Evolutionary conservation across 139 green algal species (phyloP), one percentile per base, ranked within the genome.

Genomic region (Chlorella sp.): DNA sequence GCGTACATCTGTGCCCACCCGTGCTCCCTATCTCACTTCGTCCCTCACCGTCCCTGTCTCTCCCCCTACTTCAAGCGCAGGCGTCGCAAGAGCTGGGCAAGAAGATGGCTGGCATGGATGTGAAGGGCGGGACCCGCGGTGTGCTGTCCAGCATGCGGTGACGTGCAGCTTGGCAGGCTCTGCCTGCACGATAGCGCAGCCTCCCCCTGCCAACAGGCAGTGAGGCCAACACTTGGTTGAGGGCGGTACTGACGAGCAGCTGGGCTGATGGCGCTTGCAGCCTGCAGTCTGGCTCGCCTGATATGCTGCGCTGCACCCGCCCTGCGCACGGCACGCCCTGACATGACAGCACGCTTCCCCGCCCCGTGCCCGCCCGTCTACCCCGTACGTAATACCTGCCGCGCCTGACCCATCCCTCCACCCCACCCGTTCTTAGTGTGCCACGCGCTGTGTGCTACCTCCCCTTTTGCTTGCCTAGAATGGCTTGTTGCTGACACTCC

Each of bases 141-240:
- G 42, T 71, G 71, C 85, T 89, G 42, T 53, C 85, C 42, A 83
- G 71, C 85, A 89, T 89, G 85, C 85, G 85, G 71, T 89, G 71
- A 83, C 18, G 11, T 30, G 16, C 64, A 71, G 68, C 68, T n/a
- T 68, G 40, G 79, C 64, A 18, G 64, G 7, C 64, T 71, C 34
- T 12, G 34, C 32, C 71, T 5, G 71, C 9, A 34, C 26, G 39
- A 3, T 30, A 39, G 32, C 30, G 21, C 71, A 39, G 71, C 64
- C 22, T 2, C 64, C 71, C 34, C 32, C 71, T 37, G 71, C 71
- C 32, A n/a, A n/a, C 21, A 21, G 36, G 30, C 71, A 16, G 18
- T n/a, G n/a, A n/a, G 32, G 9, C 12, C 7, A 78, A 78, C 71
- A 39, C 37, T 18, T 42, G 75, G 28, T 0, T 30, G 34, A 53